Percentiles rank a stretch among this genome's conserved stretches.
phyloP scores from a whole-genome alignment of 176 grass and related monocot species.

The Metroxylon sagu region DNA sequence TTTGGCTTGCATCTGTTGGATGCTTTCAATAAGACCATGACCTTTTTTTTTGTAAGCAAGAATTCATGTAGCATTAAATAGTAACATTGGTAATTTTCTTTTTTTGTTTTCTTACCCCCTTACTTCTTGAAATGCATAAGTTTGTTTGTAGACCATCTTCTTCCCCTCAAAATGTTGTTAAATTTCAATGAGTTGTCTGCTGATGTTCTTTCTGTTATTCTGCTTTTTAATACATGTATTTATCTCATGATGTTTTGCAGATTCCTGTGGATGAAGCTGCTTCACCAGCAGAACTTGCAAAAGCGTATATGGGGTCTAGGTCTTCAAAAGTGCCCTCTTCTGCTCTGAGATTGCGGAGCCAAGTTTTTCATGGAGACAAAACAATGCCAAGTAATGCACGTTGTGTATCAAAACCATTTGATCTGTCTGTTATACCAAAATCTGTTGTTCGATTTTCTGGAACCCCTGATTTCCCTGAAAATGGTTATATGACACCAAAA shows the following conservation, averaged over 20 bases:
- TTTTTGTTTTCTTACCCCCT: no score
- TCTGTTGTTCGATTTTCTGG: conserved; percentile 4
- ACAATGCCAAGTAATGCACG: neutral
- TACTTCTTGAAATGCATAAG: no score
- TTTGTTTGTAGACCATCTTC: no score
- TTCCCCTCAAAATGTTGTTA: no score
- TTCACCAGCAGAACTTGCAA: conserved; percentile 29
- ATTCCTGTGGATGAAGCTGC: conserved; percentile 17
- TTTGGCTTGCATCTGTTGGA: no score
- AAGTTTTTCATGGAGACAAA: conserved; percentile 15
- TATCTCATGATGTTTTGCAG: neutral
- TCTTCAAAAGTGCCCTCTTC: conserved; percentile 13
- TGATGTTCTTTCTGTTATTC: no score
- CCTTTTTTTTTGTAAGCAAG: no score
- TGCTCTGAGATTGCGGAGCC: conserved; percentile 19
- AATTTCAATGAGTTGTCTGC: no score
- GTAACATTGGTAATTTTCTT: no score
- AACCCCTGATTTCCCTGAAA: conserved; percentile 3
- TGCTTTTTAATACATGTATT: no score
- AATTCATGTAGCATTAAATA: no score
- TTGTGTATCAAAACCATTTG: neutral
- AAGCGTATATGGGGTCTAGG: conserved; percentile 28
- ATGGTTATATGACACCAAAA: conserved; percentile 15
- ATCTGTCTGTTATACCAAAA: neutral
- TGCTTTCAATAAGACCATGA: no score